Percentiles rank a stretch among this genome's conserved stretches.
Conservation (phyloP, 495 filamentous ascomycete genomes). For the Trichoderma virens region DNA sequence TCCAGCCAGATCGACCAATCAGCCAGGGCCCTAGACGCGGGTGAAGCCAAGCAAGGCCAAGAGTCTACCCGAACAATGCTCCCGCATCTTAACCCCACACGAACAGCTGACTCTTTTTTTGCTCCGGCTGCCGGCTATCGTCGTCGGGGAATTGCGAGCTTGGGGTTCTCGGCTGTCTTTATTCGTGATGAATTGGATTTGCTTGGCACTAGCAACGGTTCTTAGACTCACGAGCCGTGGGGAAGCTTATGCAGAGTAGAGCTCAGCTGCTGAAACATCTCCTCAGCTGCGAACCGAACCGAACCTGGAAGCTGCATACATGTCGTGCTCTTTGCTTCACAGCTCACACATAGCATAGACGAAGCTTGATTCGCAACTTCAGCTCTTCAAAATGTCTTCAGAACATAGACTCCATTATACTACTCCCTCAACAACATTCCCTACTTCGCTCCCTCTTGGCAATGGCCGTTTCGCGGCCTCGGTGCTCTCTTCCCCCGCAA, state of each 20-base stretch:
- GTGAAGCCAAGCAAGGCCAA: not conserved
- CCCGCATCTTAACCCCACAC: slow-evolving; percentile 4
- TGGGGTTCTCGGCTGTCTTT: not conserved
- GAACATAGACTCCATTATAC: slow-evolving; percentile 11
- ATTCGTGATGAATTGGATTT: not conserved
- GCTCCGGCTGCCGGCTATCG: slow-evolving; percentile 7
- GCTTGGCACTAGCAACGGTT: not conserved
- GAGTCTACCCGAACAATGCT: not conserved
- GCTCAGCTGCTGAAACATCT: not conserved
- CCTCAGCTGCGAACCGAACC: not conserved
- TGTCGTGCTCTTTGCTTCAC: too few species aligned
- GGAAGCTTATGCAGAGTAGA: not conserved
- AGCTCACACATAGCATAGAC: too few species aligned
- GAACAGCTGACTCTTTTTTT: not conserved
- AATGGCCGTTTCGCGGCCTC: slow-evolving; percentile 14
- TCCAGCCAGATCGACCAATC: not conserved
- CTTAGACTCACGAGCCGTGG: not conserved
- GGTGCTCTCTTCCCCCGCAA: slow-evolving; percentile 12
- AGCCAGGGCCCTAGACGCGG: not conserved
- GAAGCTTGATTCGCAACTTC: too few species aligned
- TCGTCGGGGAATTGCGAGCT: not conserved
- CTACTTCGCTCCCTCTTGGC: slow-evolving; percentile 10
- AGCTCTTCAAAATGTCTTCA: slow-evolving; percentile 9
- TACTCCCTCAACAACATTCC: slow-evolving; percentile 10
- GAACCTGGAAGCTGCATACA: not conserved